A percentile compares a stretch with the other conserved stretches of the same genome.
These are phyloP conservation scores for Carpinus viminea DNA, from an alignment of 306 rosid genomes.

Conservation along the genomic window DNA sequence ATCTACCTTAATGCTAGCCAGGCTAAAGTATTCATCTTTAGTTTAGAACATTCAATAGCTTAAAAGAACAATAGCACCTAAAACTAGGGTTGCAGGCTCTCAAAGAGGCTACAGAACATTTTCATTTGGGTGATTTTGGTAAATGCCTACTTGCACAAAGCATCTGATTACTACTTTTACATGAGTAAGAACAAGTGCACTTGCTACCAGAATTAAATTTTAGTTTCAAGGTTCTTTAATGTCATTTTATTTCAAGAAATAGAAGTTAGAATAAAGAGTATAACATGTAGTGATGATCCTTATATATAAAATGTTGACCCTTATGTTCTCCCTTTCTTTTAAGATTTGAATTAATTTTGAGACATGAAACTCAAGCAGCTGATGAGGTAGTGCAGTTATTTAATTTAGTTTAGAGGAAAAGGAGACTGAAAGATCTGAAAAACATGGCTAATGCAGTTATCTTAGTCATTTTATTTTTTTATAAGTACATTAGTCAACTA, in stretches of 20 bases:
- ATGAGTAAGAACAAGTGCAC: not conserved
- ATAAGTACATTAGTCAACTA: not conserved
- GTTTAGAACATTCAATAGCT: not conserved
- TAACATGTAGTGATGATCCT: not conserved
- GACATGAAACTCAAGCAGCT: not conserved
- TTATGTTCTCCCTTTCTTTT: not conserved
- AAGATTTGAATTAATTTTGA: too few species aligned
- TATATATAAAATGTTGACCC: not conserved
- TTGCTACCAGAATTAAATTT: not conserved
- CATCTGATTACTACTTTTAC: not conserved
- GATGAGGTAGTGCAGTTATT: not conserved
- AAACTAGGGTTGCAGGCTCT: not conserved
- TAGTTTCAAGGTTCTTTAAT: not conserved
- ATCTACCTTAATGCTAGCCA: not conserved
- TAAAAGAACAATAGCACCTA: conserved; percentile 1
- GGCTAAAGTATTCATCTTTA: not conserved
- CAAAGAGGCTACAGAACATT: conserved; percentile 1
- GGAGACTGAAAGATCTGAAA: conserved; percentile 2
- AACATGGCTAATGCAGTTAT: conserved; percentile 3
- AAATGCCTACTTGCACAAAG: conserved; percentile 1
- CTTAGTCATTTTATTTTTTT: not conserved
- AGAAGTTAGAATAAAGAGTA: not conserved
- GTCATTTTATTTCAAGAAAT: not conserved
- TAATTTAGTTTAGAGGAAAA: not conserved
- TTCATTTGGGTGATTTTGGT: not conserved